Percentiles rank a stretch among this genome's conserved stretches.
Evolutionary conservation across 371 early-diverging fungal genomes (phyloP).

Genomic region (Massospora cicadina): DNA sequence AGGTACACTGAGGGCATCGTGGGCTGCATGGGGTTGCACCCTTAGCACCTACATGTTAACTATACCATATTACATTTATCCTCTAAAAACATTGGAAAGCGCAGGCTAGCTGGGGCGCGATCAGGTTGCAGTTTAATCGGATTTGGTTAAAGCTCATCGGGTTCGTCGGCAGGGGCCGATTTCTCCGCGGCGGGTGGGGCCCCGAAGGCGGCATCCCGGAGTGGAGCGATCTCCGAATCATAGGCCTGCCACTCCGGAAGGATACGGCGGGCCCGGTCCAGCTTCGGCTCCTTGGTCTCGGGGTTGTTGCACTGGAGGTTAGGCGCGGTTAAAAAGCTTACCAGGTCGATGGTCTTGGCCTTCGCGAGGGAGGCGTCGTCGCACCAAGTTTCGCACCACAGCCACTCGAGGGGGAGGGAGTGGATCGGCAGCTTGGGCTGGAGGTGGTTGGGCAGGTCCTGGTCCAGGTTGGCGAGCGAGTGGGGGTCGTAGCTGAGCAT

Average conservation of each 20-base stretch:
- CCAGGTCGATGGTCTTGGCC: conserved; percentile 92
- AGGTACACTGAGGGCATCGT: no score
- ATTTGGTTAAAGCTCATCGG: not conserved
- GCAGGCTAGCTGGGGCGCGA: no score
- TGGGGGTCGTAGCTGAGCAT: conserved; percentile 68
- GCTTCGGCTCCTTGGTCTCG: conserved; percentile 87
- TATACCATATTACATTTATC: no score
- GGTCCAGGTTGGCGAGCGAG: conserved; percentile 86
- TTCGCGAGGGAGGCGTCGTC: conserved; percentile 53
- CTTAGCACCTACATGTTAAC: no score
- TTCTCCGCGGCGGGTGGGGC: not conserved
- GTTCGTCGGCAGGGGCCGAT: not conserved
- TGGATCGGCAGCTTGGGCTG: conserved; percentile 75
- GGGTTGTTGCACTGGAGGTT: conserved; percentile 82
- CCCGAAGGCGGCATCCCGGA: not conserved
- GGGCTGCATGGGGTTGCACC: no score
- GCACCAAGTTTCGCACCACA: conserved; percentile 97
- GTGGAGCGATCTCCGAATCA: conserved; percentile 27
- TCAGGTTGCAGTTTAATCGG: no score
- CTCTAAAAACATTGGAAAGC: no score
- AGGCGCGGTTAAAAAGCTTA: conserved; percentile 19
- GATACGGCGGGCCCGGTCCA: conserved; percentile 77
- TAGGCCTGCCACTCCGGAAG: conserved; percentile 82
- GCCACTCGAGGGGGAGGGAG: conserved; percentile 88
- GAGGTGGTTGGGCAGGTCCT: conserved; percentile 94